These are phyloP conservation scores for Ogataea minuta DNA, from an alignment of 805 yeast genomes.

Conservation along the genomic window DNA sequence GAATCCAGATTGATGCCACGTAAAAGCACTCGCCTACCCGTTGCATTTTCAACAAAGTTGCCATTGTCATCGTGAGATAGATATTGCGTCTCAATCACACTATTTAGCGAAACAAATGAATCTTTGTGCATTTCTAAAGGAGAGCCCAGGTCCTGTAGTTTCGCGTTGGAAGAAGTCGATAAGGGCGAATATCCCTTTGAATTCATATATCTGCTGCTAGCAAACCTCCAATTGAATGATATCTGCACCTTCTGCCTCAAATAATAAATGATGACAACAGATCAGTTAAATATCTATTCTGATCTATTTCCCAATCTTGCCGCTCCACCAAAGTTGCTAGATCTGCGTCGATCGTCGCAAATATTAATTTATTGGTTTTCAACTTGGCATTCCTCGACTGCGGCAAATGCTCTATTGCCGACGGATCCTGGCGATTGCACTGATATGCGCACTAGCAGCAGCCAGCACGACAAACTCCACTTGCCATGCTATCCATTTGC, in stretches of 20 bases:
- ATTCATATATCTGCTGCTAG: constrained; percentile 11
- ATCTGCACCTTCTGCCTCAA: background rate
- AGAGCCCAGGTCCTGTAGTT: constrained; percentile 1
- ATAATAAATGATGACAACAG: constrained; percentile 4
- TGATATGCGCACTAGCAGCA: background rate
- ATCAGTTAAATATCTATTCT: constrained; percentile 2
- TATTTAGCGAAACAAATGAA: constrained; percentile 15
- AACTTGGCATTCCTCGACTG: background rate
- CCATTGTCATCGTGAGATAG: constrained; percentile 47
- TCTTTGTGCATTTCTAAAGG: constrained; percentile 15
- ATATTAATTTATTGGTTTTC: background rate
- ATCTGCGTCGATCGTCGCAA: constrained; percentile 7
- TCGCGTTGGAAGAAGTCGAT: constrained; percentile 7
- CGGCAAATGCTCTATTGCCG: constrained; percentile 3
- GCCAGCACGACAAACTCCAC: constrained; percentile 5
- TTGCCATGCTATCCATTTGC: constrained; percentile 23
- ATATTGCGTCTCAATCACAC: constrained; percentile 22
- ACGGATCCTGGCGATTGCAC: background rate
- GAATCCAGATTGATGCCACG: constrained; percentile 85
- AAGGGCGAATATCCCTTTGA: constrained; percentile 17
- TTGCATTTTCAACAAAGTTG: constrained; percentile 46
- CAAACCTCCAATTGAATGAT: constrained; percentile 1
- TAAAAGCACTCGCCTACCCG: constrained; percentile 60
- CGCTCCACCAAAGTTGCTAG: constrained; percentile 3
- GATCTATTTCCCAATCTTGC: constrained; percentile 10